Conservation (phyloP, 352 stramenopile genomes). For the Plasmopara halstedii region DNA sequence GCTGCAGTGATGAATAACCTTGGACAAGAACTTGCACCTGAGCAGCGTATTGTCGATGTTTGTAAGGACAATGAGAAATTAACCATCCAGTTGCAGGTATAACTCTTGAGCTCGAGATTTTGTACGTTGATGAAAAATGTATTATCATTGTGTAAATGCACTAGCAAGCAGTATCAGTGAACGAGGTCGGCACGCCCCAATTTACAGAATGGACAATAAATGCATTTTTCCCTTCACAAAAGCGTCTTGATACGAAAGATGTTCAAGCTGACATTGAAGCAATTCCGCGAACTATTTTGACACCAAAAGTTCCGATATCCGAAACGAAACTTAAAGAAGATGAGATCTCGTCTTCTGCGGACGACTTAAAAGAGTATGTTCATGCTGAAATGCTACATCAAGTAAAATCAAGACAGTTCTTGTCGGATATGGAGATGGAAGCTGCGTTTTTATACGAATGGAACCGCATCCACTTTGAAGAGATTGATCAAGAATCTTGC, state of each 20-base stretch:
- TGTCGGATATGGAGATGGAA: conserved; percentile 73
- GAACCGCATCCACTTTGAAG: conserved; percentile 44
- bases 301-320: conserved; percentile 1
- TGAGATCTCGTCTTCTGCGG: conserved; percentile 9
- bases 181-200: conserved; percentile 72
- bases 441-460: conserved; percentile 78
- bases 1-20: conserved; percentile 38
- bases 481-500: conserved; percentile 22
- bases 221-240: conserved; percentile 49
- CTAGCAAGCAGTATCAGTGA: conserved; percentile 73
- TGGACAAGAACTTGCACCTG: conserved; percentile 37
- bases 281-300: background rate
- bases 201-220: conserved; percentile 48
- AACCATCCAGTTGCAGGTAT: conserved; percentile 58
- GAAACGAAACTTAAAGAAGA: conserved; percentile 23
- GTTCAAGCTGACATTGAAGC: conserved; percentile 9
- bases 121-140: too few relatives aligned
- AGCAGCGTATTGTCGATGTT: conserved; percentile 45
- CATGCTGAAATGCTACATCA: conserved; percentile 63
- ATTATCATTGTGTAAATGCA: background rate
- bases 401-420: conserved; percentile 68
- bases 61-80: conserved; percentile 72
- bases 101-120: background rate
- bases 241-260: conserved; percentile 7
- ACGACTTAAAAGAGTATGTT: conserved; percentile 60